Base-by-base conservation (phyloP, 2,329 filamentous ascomycete genomes). In the Pseudogymnoascus sp. region DNA sequence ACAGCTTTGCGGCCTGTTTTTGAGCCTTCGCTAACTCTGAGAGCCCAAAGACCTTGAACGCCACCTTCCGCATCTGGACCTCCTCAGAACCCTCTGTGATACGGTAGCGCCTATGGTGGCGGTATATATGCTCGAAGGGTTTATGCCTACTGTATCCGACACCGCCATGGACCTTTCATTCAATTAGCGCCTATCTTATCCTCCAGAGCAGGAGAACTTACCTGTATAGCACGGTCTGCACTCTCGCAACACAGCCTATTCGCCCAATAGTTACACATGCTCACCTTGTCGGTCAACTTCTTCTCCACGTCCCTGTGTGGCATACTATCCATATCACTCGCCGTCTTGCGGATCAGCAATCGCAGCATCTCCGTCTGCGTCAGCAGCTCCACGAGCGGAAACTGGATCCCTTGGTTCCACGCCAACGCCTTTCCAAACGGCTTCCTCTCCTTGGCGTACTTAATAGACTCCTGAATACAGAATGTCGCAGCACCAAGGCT, bases 201-300 rank as follows among this genome's bases (percentile, higher is more conserved):
- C 10, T 34, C 11, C 26, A 29, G 47, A 18, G 26, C 34, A 18
- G n/a, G 14, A 4, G 51, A 36, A 68, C 66, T 61, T 67, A 75
- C 80, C 75, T 87, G 84, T 29, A 87, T 87, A 2, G 84, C 84
- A 31, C 80, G 76, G 69, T 87, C 85, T 1, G 84, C 84, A 2
- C 84, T 82, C 69, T 86, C 77, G 10, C 80, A 83, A 62, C 81
- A 85, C 39, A 87, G 72, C 37, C 84, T 74, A 69, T 86, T 86
- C 0, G 83, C 84, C 77, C 82, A 87, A 71, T 85, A 87, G 69
- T 86, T 87, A 73, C 85, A 87, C 84, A 87, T 86, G 62, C 78
- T 80, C 31, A 87, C 83, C 70, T 85, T 84, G 70, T 85, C 82
- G 23, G 82, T 82, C n/a, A 87, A 75, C 67, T 77, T 77, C 69